Conservation (phyloP, 2,329 filamentous ascomycete species). For the Venturia aucupariae region DNA sequence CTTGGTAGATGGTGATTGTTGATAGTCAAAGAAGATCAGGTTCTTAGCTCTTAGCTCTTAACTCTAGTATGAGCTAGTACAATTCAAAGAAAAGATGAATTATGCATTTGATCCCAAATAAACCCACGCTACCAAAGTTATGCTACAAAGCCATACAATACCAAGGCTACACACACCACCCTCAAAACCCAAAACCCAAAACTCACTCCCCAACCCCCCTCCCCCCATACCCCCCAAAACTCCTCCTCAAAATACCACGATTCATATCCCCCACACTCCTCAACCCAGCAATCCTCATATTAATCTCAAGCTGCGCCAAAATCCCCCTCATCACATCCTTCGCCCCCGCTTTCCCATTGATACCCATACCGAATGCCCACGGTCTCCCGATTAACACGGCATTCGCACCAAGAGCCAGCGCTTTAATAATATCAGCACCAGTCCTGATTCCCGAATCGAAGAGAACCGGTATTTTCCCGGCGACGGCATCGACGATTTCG, state of each 20-base stretch:
- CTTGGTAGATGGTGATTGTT: too few species aligned
- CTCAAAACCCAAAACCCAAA: too few species aligned
- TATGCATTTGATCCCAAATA: too few species aligned
- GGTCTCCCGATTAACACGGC: constrained; percentile 28
- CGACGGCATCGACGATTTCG: constrained; percentile 27
- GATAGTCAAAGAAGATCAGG: too few species aligned
- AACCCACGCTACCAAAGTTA: too few species aligned
- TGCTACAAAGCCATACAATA: too few species aligned
- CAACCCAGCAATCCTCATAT: constrained; percentile 7
- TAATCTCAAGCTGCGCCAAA: constrained; percentile 22
- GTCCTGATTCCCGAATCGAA: constrained; percentile 30
- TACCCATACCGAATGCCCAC: constrained; percentile 29
- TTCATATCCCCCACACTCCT: background rate
- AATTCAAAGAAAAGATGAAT: too few species aligned
- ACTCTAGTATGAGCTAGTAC: too few species aligned
- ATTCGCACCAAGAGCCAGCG: constrained; percentile 29
- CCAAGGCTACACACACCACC: too few species aligned
- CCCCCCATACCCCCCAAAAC: background rate
- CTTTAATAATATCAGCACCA: constrained; percentile 29
- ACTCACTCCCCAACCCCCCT: background rate
- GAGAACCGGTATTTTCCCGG: constrained; percentile 26
- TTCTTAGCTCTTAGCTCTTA: too few species aligned
- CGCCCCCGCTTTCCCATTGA: constrained; percentile 28
- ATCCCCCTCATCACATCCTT: constrained; percentile 28
- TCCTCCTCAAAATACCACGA: constrained; percentile 11